Base-by-base conservation (phyloP, 2,329 filamentous ascomycete species). In the Akanthomyces lecanii region DNA sequence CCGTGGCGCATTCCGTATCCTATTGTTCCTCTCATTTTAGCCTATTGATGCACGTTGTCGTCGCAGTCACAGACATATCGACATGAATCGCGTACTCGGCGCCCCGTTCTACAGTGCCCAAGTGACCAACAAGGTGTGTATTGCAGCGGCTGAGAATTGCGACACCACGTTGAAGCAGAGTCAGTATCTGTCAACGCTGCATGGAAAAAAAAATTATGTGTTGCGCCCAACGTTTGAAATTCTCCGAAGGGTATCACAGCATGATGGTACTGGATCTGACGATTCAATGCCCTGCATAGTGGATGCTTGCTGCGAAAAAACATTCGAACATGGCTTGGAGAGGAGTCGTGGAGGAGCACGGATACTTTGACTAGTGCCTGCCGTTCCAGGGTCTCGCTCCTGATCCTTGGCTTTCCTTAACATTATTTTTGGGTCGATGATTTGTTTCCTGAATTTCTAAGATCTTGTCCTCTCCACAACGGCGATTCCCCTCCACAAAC, bases 31-130 rank as follows among this genome's bases (percentile, higher is more conserved):
- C 12, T 18, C 6, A 2, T 21, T 42, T 7, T 14, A 16, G n/a
- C 42, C 56, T 59, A 59, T 59, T 51, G 45, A 59, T 59, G 56
- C 56, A 44, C 10, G 25, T 14, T 21, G 56, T 10, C 33, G 12
- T 33, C 25, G 47, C 21, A 50, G 48, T 38, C 21, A 48, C 30
- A 25, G 10, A 12, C 33, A 23, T 5, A 4, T 16, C 3, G 44
- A n/a, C 33, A 8, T 16, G 38, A 6, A n/a, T 18, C 18, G 56
- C 45, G 33, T 38, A 14, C 21, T 59, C 45, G 30, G 30, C 45
- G 10, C 8, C n/a, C 25, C 30, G 30, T 16, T 11, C 16, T 38
- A 12, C 25, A 38, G 40, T 16, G 33, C 28, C 3, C 18, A 36
- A n/a, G n/a, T 53, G 18, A 45, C 25, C 28, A 30, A 30, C 28